Base-by-base conservation (phyloP, 495 filamentous ascomycete genomes). In the Pseudoneurospora amorphoporcata region DNA sequence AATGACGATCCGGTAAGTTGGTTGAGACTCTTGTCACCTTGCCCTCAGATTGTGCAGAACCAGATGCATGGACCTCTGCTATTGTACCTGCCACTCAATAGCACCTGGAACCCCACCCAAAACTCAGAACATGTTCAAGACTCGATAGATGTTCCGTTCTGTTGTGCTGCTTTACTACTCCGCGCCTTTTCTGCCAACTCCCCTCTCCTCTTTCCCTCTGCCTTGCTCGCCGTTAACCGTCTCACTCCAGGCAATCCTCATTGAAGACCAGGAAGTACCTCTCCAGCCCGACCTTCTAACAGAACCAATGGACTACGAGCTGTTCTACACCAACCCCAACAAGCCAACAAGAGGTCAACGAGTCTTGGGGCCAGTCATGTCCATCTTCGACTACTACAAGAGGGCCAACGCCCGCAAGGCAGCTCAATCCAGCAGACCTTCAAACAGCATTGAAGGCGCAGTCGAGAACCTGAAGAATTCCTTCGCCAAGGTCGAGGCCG, bases 1-100 rank as follows among this genome's bases (percentile, higher is more conserved):
- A 88, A 87, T 58, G 83, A 80, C 76, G 81, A 75, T 76, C 86
- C 87, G 3, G 88, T 90, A 86, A 85, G 88, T 83, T 73, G 70
- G 53, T 65, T 37, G 53, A 65, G 29, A 35, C 68, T 70, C 71
- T 76, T 75, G 69, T 72, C 72, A 65, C 39, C 73, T 45, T 73
- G 53, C 53, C 29, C 53, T 65, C 53, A 65, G 29, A 35, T 35
- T 37, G 14, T 65, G 8, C 53, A 32, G 53, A 35, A 58, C 29
- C 6, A 35, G 6, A 65, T 37, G 53, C 53, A 35, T 65, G 53
- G 53, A 35, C 29, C 29, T 17, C 29, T 73, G 19, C 76, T 73
- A 37, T 35, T 35, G 69, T 65, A 65, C 39, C 72, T 47, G 61
- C 43, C 53, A 61, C 75, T 19, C 75, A 16, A 58, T 41, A n/a